These are phyloP conservation scores for Aspergillus brunneoviolaceus DNA, from an alignment of 2,329 filamentous ascomycete species.

Conservation along the genomic window DNA sequence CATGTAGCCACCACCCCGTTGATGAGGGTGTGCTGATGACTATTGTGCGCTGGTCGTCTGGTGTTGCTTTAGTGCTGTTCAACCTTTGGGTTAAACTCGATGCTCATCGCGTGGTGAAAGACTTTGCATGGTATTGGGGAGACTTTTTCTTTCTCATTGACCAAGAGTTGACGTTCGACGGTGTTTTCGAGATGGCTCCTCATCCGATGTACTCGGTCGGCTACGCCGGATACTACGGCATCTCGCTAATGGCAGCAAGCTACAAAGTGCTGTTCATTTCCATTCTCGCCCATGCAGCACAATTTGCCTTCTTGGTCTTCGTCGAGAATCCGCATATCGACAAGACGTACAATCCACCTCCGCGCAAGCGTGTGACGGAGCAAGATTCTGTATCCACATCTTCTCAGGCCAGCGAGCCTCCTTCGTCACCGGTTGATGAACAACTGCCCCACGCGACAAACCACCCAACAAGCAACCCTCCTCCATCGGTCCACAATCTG, in stretches of 20 bases:
- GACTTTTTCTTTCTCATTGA: conserved; percentile 99
- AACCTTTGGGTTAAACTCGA: conserved; percentile 99
- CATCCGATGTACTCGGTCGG: conserved; percentile 99
- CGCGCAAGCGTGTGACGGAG: conserved; percentile 53
- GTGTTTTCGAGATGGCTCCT: conserved; percentile 97
- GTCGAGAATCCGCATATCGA: conserved; percentile 98
- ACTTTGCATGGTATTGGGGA: conserved; percentile 99
- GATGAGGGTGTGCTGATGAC: conserved; percentile 71
- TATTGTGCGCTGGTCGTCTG: conserved; percentile 72
- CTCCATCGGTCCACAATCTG: conserved; percentile 75
- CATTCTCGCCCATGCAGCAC: conserved; percentile 87
- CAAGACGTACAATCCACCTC: conserved; percentile 92
- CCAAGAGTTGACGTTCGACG: conserved; percentile 95
- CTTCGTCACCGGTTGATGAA: conserved; percentile 37
- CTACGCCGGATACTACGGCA: conserved; percentile 96
- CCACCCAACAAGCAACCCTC: conserved; percentile 50
- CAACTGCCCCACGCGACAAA: conserved; percentile 39
- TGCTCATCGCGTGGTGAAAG: conserved; percentile 95
- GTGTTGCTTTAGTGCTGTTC: conserved; percentile 79
- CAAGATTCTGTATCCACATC: conserved; percentile 30
- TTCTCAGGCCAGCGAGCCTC: conserved; percentile 32
- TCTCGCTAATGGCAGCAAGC: conserved; percentile 96
- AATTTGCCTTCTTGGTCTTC: conserved; percentile 86
- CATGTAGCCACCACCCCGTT: conserved; percentile 73
- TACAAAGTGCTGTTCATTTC: conserved; percentile 98